Evolutionary conservation across 176 grass and related monocot species (phyloP).

Genomic region (Avena eriantha): DNA sequence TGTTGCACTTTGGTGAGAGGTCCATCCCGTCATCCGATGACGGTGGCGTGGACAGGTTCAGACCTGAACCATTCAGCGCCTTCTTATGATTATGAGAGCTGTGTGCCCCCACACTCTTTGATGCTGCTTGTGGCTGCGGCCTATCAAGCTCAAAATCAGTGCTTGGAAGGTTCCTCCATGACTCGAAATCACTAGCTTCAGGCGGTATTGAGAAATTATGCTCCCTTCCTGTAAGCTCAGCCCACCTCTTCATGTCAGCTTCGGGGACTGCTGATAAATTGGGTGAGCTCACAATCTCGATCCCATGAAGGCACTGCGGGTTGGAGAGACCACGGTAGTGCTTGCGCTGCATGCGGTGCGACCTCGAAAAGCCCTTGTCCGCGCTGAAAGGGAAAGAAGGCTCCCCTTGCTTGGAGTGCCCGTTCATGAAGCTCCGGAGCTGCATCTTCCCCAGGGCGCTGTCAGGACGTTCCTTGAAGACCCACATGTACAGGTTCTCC

Average conservation of each 20-base stretch:
- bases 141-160: conserved; percentile 82
- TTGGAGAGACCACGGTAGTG: conserved; percentile 75
- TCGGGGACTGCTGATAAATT: conserved; percentile 56
- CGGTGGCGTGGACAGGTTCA: conserved; percentile 66
- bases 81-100: conserved; percentile 62
- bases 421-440: conserved; percentile 81
- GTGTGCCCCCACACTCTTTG: conserved; percentile 44
- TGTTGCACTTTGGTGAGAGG: conserved; percentile 57
- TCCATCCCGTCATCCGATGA: conserved; percentile 65
- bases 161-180: conserved; percentile 75
- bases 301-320: conserved; percentile 82
- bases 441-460: conserved; percentile 76
- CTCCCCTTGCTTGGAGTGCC: conserved; percentile 74
- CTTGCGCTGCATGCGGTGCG: conserved; percentile 71
- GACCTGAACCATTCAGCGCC: conserved; percentile 61
- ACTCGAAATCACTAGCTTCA: conserved; percentile 71
- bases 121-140: conserved; percentile 39
- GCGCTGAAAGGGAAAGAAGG: conserved; percentile 61
- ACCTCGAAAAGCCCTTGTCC: conserved; percentile 64
- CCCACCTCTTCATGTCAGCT: conserved; percentile 62
- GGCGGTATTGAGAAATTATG: conserved; percentile 63
- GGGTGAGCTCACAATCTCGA: conserved; percentile 63
- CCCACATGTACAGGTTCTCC: conserved; percentile 89
- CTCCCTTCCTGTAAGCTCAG: conserved; percentile 71
- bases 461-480: conserved; percentile 71